These are phyloP conservation scores for Boletus eberwhitei DNA, from an alignment of 768 basidiomycete genomes.

Conservation along the genomic window DNA sequence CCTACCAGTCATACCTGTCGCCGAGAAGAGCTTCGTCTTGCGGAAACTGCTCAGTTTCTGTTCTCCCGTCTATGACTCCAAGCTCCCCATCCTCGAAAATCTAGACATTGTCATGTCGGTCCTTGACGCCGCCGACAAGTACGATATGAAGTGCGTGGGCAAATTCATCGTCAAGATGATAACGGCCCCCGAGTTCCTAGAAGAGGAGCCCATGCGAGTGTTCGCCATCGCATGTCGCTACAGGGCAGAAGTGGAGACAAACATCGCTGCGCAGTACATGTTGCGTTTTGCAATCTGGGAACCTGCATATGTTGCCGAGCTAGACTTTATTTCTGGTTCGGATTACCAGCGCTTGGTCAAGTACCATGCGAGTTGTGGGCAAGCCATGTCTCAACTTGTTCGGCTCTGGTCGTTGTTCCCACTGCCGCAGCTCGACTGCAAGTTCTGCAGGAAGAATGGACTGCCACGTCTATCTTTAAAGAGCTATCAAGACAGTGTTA, in stretches of 20 bases:
- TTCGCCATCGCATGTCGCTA: constrained; percentile 39
- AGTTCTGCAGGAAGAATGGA: constrained; percentile 35
- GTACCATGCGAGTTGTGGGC: constrained; percentile 33
- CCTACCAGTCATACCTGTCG: constrained; percentile 44
- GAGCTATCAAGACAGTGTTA: constrained; percentile 33
- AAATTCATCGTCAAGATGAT: constrained; percentile 33
- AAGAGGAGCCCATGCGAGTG: constrained; percentile 35
- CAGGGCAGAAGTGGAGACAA: constrained; percentile 32
- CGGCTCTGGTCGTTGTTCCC: constrained; percentile 33
- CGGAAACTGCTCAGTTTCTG: constrained; percentile 43
- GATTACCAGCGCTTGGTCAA: constrained; percentile 36
- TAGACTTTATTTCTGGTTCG: constrained; percentile 37
- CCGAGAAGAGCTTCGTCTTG: constrained; percentile 44
- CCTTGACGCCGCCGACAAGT: constrained; percentile 47
- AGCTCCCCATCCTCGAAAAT: constrained; percentile 32
- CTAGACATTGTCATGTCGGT: constrained; percentile 41
- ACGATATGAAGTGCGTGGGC: constrained; percentile 47
- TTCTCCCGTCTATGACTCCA: constrained; percentile 43
- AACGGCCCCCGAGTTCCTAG: constrained; percentile 30
- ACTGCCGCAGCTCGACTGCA: constrained; percentile 32
- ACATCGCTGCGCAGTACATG: constrained; percentile 36
- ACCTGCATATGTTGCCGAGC: constrained; percentile 32
- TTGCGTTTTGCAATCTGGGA: constrained; percentile 35
- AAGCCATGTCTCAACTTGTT: constrained; percentile 33
- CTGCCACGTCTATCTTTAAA: constrained; percentile 31